Percentiles rank a stretch among this genome's conserved stretches.
Evolutionary conservation across 2,329 filamentous ascomycete genomes (phyloP).

Genomic region (Fonsecaea monophora): DNA sequence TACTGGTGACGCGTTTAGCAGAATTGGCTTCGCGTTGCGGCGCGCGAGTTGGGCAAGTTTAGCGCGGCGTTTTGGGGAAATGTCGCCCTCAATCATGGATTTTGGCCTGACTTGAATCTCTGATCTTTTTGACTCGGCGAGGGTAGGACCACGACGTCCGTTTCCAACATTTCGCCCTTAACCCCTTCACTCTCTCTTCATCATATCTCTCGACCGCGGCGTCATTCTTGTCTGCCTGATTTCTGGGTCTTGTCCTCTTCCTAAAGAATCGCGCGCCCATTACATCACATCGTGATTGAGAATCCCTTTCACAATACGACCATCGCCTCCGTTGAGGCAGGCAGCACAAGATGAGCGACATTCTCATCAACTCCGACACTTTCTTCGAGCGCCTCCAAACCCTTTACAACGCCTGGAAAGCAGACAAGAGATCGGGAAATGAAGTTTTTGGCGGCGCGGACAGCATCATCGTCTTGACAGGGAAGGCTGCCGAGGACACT

Average conservation of each 20-base stretch:
- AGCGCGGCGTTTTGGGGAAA: constrained; percentile 5
- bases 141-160: not conserved
- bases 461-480: constrained; percentile 89
- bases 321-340: constrained; percentile 32
- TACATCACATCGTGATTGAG: not conserved
- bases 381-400: constrained; percentile 93
- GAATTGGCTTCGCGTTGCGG: not conserved
- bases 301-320: not conserved
- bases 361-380: constrained; percentile 90
- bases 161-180: not conserved
- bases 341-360: constrained; percentile 66
- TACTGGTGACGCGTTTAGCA: not conserved
- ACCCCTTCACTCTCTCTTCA: not conserved
- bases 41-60: not conserved
- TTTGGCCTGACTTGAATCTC: not conserved
- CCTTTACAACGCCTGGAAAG: constrained; percentile 92
- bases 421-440: constrained; percentile 81
- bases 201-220: not conserved
- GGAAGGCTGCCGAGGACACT: constrained; percentile 84
- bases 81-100: not conserved
- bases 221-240: not conserved
- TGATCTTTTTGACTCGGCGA: constrained; percentile 1
- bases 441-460: constrained; percentile 82
- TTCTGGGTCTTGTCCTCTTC: not conserved
- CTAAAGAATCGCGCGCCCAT: not conserved